Conservation (phyloP, 495 filamentous ascomycete genomes). For the Tuber indicum region DNA sequence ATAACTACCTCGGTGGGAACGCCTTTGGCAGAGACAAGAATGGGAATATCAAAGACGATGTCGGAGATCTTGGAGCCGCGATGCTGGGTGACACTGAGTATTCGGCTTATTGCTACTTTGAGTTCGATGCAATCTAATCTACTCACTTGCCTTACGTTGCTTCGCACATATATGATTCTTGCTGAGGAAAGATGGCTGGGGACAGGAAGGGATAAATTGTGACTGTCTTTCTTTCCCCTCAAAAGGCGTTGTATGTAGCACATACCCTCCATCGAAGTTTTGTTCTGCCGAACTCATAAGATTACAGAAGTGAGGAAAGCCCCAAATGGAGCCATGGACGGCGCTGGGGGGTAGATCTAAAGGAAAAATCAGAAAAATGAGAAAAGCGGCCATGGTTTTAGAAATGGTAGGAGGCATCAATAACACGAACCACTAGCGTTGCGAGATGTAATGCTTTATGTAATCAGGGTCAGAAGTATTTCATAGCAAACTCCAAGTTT, state of each 20-base stretch:
- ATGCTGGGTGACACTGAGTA: constrained; percentile 62
- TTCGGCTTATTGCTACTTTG: constrained; percentile 93
- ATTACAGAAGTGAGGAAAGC: not conserved
- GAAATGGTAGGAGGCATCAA: not conserved
- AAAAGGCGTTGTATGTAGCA: constrained; percentile 20
- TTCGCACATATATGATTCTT: not conserved
- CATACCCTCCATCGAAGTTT: constrained; percentile 1
- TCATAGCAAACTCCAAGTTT: too few relatives aligned
- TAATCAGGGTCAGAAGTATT: too few relatives aligned
- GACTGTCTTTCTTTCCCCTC: not conserved
- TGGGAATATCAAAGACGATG: constrained; percentile 81
- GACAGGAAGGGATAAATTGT: not conserved
- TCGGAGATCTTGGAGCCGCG: constrained; percentile 53
- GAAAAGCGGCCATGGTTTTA: not conserved
- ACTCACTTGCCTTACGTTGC: constrained; percentile 3
- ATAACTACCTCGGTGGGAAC: constrained; percentile 89
- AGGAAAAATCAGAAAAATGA: constrained; percentile 6
- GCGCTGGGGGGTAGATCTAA: not conserved
- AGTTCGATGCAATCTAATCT: constrained; percentile 66
- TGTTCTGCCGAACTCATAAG: not conserved
- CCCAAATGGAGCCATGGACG: not conserved
- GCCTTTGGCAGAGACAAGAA: constrained; percentile 92
- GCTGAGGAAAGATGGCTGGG: constrained; percentile 10
- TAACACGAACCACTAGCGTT: too few relatives aligned
- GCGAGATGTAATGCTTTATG: too few relatives aligned